Conservation (phyloP, 1,284 basidiomycete species). For the Phellinidium pouzarii region DNA sequence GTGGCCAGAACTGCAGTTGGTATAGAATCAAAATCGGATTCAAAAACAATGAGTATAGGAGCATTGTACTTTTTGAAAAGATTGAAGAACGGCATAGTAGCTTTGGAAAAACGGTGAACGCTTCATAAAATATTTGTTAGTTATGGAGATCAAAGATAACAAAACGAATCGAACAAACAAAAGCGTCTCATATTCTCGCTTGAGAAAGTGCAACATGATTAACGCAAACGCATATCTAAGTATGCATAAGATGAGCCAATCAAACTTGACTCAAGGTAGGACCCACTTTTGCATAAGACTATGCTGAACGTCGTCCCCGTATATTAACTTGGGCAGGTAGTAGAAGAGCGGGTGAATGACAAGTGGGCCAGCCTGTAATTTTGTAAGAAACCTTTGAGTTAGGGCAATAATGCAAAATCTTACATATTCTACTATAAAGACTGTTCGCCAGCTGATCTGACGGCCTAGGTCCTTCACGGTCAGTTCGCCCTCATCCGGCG, state of each 20-base stretch:
- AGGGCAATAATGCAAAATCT: slow-evolving; percentile 28
- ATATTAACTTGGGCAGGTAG: slow-evolving; percentile 62
- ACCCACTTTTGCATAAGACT: slow-evolving; percentile 73
- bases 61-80: slow-evolving; percentile 81
- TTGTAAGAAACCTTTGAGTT: slow-evolving; percentile 12
- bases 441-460: slow-evolving; percentile 81
- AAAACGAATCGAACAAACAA: slow-evolving; percentile 55
- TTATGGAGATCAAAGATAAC: slow-evolving; percentile 1
- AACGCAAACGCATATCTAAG: slow-evolving; percentile 74
- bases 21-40: slow-evolving; percentile 1
- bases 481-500: slow-evolving; percentile 53
- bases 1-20: slow-evolving; percentile 63
- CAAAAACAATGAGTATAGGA: slow-evolving; percentile 20
- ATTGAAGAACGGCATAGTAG: slow-evolving; percentile 86
- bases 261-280: neutral
- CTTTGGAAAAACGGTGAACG: slow-evolving; percentile 91
- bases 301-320: slow-evolving; percentile 61
- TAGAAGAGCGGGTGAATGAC: slow-evolving; percentile 89
- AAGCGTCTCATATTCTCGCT: slow-evolving; percentile 90
- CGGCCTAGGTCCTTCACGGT: slow-evolving; percentile 83
- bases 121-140: slow-evolving; percentile 31
- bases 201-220: slow-evolving; percentile 83
- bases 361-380: slow-evolving; percentile 73
- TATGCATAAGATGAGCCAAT: slow-evolving; percentile 1
- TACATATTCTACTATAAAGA: slow-evolving; percentile 90